Conservation (phyloP, 2,329 filamentous ascomycete genomes). For the Neoarthrinium moseri region DNA sequence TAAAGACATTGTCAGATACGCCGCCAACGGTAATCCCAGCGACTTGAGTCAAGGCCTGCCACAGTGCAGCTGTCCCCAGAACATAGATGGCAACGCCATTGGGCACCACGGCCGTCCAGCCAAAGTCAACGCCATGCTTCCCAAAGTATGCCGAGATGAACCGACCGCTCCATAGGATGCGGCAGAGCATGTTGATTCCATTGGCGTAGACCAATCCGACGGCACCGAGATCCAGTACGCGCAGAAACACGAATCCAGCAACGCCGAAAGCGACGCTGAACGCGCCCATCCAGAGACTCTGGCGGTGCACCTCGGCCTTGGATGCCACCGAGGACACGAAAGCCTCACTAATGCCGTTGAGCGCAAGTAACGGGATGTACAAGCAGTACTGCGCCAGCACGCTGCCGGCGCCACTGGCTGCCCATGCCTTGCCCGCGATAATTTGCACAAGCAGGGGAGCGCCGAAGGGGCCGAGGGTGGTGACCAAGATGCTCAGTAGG, state of each 20-base stretch:
- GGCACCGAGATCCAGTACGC: conserved; percentile 69
- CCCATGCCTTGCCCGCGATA: conserved; percentile 77
- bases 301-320: conserved; percentile 69
- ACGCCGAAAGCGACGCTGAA: conserved; percentile 77
- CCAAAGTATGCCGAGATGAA: conserved; percentile 71
- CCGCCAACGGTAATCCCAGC: conserved; percentile 21
- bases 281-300: conserved; percentile 79
- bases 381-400: conserved; percentile 83
- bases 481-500: conserved; percentile 67
- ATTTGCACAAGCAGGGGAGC: conserved; percentile 72
- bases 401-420: conserved; percentile 66
- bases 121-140: conserved; percentile 39
- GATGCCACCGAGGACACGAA: conserved; percentile 88
- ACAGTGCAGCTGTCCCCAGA: conserved; percentile 40
- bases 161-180: conserved; percentile 74
- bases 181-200: conserved; percentile 81
- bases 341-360: conserved; percentile 89
- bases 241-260: conserved; percentile 73
- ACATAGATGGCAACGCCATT: conserved; percentile 40
- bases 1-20: conserved; percentile 32
- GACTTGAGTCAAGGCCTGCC: conserved; percentile 28
- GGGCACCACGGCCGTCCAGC: conserved; percentile 41
- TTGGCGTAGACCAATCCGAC: conserved; percentile 84
- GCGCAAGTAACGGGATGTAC: conserved; percentile 87
- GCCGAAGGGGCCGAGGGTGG: conserved; percentile 71